A percentile compares a stretch with the other conserved stretches of the same genome.
Evolutionary conservation across 1,284 basidiomycete genomes (phyloP).

Genomic region (Puccinia coronata): DNA sequence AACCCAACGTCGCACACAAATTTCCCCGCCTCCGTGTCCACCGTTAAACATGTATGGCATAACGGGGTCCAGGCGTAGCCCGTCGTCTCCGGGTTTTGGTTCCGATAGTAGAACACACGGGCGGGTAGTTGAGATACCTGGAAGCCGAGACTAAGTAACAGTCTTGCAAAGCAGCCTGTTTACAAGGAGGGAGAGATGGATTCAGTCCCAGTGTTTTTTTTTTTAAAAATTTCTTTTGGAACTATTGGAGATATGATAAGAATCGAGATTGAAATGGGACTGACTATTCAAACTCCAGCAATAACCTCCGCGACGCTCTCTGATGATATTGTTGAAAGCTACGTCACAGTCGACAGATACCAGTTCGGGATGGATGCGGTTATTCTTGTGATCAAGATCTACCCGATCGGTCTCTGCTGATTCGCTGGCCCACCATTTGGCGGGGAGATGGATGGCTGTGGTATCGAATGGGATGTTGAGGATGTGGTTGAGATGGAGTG

Average conservation of each 20-base stretch:
- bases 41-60: background rate
- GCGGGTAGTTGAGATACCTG: slow-evolving; percentile 2
- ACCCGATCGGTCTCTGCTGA: background rate
- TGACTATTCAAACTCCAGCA: slow-evolving; percentile 39
- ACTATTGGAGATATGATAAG: background rate
- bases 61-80: slow-evolving; percentile 17
- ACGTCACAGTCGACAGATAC: slow-evolving; percentile 15
- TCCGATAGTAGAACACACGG: background rate
- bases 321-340: slow-evolving; percentile 7
- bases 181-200: background rate
- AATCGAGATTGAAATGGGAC: background rate
- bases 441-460: slow-evolving; percentile 25
- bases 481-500: slow-evolving; percentile 17
- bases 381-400: background rate
- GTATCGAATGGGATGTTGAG: slow-evolving; percentile 36
- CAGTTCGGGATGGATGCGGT: background rate
- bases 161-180: slow-evolving; percentile 26
- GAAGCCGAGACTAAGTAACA: slow-evolving; percentile 17
- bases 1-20: slow-evolving; percentile 37
- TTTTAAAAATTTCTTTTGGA: too few species aligned
- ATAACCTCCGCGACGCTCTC: slow-evolving; percentile 34
- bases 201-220: background rate
- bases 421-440: slow-evolving; percentile 28
- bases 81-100: background rate
- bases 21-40: background rate